Evolutionary conservation across 2,329 filamentous ascomycete species (phyloP), one percentile per base, ranked within the genome.

Genomic region (Pyricularia pennisetigena): DNA sequence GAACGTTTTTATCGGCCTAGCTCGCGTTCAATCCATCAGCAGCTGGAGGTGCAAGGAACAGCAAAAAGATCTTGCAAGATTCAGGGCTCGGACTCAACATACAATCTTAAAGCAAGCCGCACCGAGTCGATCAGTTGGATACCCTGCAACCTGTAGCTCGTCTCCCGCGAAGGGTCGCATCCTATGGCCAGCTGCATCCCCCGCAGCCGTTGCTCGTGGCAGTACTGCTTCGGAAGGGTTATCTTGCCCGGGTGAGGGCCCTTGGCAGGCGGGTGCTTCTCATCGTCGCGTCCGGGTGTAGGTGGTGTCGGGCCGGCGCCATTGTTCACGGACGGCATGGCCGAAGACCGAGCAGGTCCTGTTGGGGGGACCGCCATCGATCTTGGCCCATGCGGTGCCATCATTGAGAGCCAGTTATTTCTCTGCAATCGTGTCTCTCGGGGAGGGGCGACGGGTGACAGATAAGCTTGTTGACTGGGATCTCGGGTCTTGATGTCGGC

Each of bases 121-220:
- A 97, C 90, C 70, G 88, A 91, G 75, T 97, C 92, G 70, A 99
- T 94, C 83, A 94, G 90, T 69, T 92, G 87, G 10, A 97, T 90
- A 23, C 94, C 95, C 74, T 95, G 92, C 63, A 98, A 80, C 67
- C 94, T 88, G 71, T 92, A 88, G 70, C 81, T 87, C 74, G 94
- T 92, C 77, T 98, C 94, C 69, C 91, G 88, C 54, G 90, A 87
- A 67, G 91, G 88, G 74, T 92, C 90, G 74, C 90, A 87, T 57
- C 88, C 88, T 70, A 89, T 88, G 24, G 86, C 85, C 63, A 85
- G 83, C 69, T 97, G 85, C 76, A 89, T 88, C 74, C 87, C 86
- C 70, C 93, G 89, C 68, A 98, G 86, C 73, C 88, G 88, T 73
- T 92, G 89, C 76, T 97, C 92, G 72, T 92, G 90, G 70, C 93